phyloP scores from a whole-genome alignment of 176 grass and related monocot genomes.

The Triticum monococcum region DNA sequence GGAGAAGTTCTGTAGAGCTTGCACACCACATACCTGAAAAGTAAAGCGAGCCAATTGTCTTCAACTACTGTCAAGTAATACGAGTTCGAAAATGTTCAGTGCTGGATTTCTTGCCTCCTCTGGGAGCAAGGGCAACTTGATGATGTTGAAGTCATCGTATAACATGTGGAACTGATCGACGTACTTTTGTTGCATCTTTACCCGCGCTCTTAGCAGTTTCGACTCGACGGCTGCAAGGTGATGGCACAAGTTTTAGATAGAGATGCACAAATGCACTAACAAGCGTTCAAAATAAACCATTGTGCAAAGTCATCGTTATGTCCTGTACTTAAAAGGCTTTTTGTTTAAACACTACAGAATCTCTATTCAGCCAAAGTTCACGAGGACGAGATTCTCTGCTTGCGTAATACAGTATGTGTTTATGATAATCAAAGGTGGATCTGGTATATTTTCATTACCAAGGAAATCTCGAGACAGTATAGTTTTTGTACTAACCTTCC shows the following conservation, averaged over 20 bases:
- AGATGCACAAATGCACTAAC: background rate
- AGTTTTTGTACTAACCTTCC: constrained; percentile 60
- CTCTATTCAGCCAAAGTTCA: constrained; percentile 2
- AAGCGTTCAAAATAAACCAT: background rate
- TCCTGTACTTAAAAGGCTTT: background rate
- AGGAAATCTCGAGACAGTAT: background rate
- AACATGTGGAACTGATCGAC: constrained; percentile 94
- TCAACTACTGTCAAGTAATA: background rate
- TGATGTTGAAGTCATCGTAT: constrained; percentile 98
- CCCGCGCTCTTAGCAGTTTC: constrained; percentile 74
- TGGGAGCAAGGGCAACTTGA: constrained; percentile 93
- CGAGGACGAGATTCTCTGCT: constrained; percentile 1
- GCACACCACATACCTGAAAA: constrained; percentile 82
- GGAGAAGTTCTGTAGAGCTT: constrained; percentile 84
- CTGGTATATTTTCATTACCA: background rate
- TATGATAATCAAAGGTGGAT: background rate
- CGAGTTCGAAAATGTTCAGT: background rate
- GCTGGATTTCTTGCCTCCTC: constrained; percentile 62
- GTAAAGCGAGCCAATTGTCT: background rate
- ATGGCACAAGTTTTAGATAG: constrained; percentile 11
- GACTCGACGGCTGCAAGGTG: constrained; percentile 75
- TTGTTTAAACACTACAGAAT: background rate
- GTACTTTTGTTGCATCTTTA: constrained; percentile 98
- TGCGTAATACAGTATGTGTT: background rate
- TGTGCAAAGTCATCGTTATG: background rate